A percentile compares a stretch with the other conserved stretches of the same genome.
These are phyloP conservation scores for Pneumocystis carinii DNA, from an alignment of 1,139 yeast genomes.

Conservation along the genomic window DNA sequence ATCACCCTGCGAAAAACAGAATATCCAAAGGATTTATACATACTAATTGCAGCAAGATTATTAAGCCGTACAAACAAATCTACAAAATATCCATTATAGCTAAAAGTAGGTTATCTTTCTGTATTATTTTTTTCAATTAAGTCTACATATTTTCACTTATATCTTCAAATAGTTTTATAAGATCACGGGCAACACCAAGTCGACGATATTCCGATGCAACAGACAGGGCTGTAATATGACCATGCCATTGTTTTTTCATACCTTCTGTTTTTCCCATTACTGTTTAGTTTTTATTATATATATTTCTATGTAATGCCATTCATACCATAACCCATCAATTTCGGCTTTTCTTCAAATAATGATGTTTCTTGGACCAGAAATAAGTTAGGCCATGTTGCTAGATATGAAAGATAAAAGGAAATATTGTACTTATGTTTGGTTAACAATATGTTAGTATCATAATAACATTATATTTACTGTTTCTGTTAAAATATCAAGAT, in stretches of 20 bases:
- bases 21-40: conserved; percentile 79
- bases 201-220: conserved; percentile 71
- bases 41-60: conserved; percentile 58
- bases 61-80: conserved; percentile 86
- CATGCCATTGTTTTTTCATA: conserved; percentile 70
- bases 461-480: conserved; percentile 5
- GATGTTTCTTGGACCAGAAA: conserved; percentile 49
- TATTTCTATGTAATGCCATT: conserved; percentile 10
- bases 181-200: conserved; percentile 58
- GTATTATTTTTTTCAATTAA: conserved; percentile 14
- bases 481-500: conserved; percentile 13
- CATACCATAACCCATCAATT: conserved; percentile 12
- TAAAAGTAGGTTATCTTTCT: neutral
- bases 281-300: conserved; percentile 10
- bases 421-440: conserved; percentile 38
- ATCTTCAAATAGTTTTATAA: conserved; percentile 59
- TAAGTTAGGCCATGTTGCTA: conserved; percentile 75
- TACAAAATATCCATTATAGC: conserved; percentile 55
- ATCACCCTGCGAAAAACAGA: conserved; percentile 71
- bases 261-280: conserved; percentile 98
- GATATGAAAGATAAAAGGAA: conserved; percentile 69
- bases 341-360: conserved; percentile 1
- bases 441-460: neutral
- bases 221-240: conserved; percentile 93
- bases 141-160: conserved; percentile 37